Evolutionary conservation across 2,329 filamentous ascomycete species (phyloP).

Genomic region (Aspergillus tubingensis): DNA sequence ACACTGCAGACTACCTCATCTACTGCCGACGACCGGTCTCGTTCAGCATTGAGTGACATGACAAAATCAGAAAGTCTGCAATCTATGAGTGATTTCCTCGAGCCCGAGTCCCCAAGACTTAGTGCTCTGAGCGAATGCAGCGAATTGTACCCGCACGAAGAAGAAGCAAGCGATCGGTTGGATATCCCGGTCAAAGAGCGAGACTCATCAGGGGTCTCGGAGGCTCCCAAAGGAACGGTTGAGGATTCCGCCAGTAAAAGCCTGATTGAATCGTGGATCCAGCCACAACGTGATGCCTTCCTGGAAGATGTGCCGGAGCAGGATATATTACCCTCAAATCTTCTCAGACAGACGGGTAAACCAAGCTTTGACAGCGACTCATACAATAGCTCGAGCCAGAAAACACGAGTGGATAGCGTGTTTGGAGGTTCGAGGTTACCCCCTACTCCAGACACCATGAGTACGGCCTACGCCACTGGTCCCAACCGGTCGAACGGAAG

Average conservation of each 20-base stretch:
- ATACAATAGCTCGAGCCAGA: constrained; percentile 27
- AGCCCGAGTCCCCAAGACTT: constrained; percentile 43
- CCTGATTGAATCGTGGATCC: constrained; percentile 38
- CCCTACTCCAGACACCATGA: constrained; percentile 49
- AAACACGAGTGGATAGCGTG: constrained; percentile 32
- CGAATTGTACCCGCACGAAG: constrained; percentile 40
- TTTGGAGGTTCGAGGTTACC: constrained; percentile 40
- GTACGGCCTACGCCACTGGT: constrained; percentile 36
- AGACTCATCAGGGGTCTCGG: constrained; percentile 17
- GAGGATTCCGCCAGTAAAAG: constrained; percentile 23
- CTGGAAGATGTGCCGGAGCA: constrained; percentile 20
- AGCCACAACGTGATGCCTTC: constrained; percentile 21
- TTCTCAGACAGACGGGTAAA: constrained; percentile 23
- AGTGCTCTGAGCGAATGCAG: constrained; percentile 50
- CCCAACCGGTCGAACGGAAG: constrained; percentile 40
- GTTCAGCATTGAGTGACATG: constrained; percentile 29
- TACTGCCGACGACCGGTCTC: constrained; percentile 32
- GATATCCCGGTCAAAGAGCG: constrained; percentile 33
- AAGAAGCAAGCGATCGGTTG: constrained; percentile 26
- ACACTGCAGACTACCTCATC: constrained; percentile 43
- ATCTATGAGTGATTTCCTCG: constrained; percentile 36
- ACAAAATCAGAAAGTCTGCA: constrained; percentile 40
- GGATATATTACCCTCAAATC: constrained; percentile 22
- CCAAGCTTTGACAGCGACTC: constrained; percentile 29
- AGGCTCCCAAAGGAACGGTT: constrained; percentile 19